Evolutionary conservation across 768 basidiomycete genomes (phyloP).

Genomic region (Floccularia luteovirens): DNA sequence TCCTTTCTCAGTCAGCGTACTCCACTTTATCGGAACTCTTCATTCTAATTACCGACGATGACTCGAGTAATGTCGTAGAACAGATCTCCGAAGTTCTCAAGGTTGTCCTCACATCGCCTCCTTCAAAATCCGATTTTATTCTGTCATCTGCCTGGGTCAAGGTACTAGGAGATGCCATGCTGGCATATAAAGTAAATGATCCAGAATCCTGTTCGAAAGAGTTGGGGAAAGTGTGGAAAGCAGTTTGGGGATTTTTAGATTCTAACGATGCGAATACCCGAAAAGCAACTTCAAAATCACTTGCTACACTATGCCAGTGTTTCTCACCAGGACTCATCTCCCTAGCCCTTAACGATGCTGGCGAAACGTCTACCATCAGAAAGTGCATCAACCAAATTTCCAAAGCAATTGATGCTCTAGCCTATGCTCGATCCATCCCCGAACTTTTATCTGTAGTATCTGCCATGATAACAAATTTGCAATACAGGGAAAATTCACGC

Average conservation of each 20-base stretch:
- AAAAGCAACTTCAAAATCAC: slow-evolving; percentile 55
- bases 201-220: slow-evolving; percentile 43
- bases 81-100: slow-evolving; percentile 57
- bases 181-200: slow-evolving; percentile 50
- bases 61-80: slow-evolving; percentile 36
- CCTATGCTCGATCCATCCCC: slow-evolving; percentile 69
- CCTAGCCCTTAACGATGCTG: slow-evolving; percentile 39
- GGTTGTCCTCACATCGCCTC: slow-evolving; percentile 61
- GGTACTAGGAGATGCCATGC: slow-evolving; percentile 67
- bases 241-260: slow-evolving; percentile 72
- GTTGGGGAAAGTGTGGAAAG: slow-evolving; percentile 63
- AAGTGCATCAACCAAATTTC: slow-evolving; percentile 56
- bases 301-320: slow-evolving; percentile 60
- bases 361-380: slow-evolving; percentile 46
- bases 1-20: slow-evolving; percentile 84
- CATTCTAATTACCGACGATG: slow-evolving; percentile 40
- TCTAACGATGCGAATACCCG: slow-evolving; percentile 54
- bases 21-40: slow-evolving; percentile 82
- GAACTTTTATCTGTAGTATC: slow-evolving; percentile 72
- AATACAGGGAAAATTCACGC: slow-evolving; percentile 34
- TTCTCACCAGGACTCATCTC: slow-evolving; percentile 58
- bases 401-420: slow-evolving; percentile 65
- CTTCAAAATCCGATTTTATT: slow-evolving; percentile 58
- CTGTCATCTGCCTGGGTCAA: slow-evolving; percentile 75
- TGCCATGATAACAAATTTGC: slow-evolving; percentile 58